Base-by-base conservation (phyloP, 2,329 filamentous ascomycete genomes). In the Fusarium secorum region DNA sequence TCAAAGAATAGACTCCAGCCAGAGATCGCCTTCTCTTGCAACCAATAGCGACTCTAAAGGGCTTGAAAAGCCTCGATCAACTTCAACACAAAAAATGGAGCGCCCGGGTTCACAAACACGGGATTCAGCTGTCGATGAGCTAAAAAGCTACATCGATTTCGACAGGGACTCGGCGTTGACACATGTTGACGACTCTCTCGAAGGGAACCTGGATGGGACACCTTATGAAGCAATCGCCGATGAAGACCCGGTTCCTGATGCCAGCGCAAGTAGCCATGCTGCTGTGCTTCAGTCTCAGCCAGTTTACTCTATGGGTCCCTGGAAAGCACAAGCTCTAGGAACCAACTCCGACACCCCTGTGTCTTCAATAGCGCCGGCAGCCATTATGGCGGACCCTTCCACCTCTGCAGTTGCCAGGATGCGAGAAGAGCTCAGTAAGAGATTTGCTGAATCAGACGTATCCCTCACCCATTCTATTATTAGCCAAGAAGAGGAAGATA, bases 341-440 rank as follows among this genome's bases (percentile, higher is more conserved):
- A 73, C 54, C 24, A 68, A 53, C 11, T 66, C 73, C 33, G 69
- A 75, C 28, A 62, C 61, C 18, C 68, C 71, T 15, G 63, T 71
- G 18, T 71, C 71, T 28, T 76, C 75, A 35, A 76, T 76, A n/a
- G 75, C 75, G 15, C 75, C 75, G 4, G 73, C 75, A 24, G 74
- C 75, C 11, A 76, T 76, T 42, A 76, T 76, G 75, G 57, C 62
- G 32, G 66, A 68, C 17, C 66, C 74, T 32, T 58, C 59, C 24
- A 53, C 39, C 33, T 77, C 74, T 14, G 70, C 75, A 11, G 66
- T 68, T 13, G 68, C 74, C 13, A 60, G 66, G 10, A 54, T 78
- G 45, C 68, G 60, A 39, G 61, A 68, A 30, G 60, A 77, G 42
- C 69, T 76, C 30, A 66, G 68, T 41, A 51, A 44, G 36, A 45